Percentiles rank a stretch among this genome's conserved stretches.
These are phyloP conservation scores for Cupressus sempervirens DNA, from an alignment of 75 land plant genomes.

Conservation along the genomic window DNA sequence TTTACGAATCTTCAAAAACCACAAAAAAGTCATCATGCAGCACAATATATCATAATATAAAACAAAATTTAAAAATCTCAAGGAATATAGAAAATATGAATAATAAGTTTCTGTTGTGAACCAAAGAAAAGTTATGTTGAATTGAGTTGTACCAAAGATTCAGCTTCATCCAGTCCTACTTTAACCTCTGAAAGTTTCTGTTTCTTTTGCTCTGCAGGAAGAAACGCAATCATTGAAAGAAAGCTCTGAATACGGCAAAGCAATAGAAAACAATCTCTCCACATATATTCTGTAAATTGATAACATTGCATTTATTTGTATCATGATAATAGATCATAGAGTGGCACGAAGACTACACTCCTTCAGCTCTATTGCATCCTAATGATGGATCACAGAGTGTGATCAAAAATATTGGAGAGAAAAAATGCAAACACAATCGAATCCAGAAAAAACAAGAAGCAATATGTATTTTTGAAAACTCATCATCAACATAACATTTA, in stretches of 20 bases:
- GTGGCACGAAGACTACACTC: too few relatives aligned
- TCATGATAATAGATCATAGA: too few relatives aligned
- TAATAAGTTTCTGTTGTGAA: neutral
- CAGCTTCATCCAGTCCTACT: constrained; percentile 77
- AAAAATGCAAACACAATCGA: too few relatives aligned
- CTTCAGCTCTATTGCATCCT: too few relatives aligned
- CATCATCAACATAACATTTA: too few relatives aligned
- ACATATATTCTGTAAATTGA: neutral
- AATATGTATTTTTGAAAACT: too few relatives aligned
- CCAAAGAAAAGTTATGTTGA: neutral
- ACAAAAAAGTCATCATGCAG: neutral
- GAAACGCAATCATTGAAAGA: neutral
- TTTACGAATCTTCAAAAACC: constrained; percentile 52
- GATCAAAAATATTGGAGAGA: too few relatives aligned
- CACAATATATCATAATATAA: neutral
- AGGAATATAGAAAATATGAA: neutral
- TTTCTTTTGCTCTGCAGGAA: constrained; percentile 65
- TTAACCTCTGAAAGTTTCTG: constrained; percentile 70
- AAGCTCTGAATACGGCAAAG: neutral
- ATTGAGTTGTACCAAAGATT: constrained; percentile 45
- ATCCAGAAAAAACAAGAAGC: too few relatives aligned
- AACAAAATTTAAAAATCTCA: neutral
- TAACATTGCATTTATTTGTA: neutral
- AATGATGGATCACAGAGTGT: too few relatives aligned
- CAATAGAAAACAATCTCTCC: neutral